These are phyloP conservation scores for Linum lewisii DNA, from an alignment of 345 rosid species.

Conservation along the genomic window DNA sequence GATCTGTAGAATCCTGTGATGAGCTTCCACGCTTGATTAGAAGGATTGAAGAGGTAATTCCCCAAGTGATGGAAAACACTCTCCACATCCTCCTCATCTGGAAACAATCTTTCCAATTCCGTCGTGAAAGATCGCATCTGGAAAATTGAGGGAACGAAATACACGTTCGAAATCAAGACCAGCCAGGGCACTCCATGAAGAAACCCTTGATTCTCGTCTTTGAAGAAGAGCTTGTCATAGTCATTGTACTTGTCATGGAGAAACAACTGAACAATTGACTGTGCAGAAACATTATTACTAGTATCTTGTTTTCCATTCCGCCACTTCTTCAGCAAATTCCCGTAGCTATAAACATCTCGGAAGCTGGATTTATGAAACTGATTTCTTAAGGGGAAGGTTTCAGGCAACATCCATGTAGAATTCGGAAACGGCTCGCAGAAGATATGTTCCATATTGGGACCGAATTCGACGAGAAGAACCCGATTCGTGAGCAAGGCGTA, in stretches of 20 bases:
- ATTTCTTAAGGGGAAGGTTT: neutral
- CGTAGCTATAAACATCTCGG: neutral
- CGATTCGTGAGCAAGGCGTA: constrained; percentile 1
- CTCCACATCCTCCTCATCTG: neutral
- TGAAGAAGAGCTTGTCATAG: neutral
- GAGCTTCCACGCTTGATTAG: constrained; percentile 2
- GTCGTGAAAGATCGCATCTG: neutral
- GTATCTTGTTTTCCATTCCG: too few species aligned
- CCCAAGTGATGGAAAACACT: constrained; percentile 6
- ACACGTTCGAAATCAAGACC: neutral
- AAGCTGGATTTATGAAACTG: neutral
- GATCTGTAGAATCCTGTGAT: neutral
- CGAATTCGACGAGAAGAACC: neutral
- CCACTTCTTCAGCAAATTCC: too few species aligned
- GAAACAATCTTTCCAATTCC: constrained; percentile 1
- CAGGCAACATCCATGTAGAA: neutral
- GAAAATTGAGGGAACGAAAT: neutral
- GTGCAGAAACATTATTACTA: neutral
- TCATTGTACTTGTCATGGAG: too few species aligned
- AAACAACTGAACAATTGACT: too few species aligned
- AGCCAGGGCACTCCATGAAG: neutral
- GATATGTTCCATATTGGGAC: neutral
- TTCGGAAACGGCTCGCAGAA: constrained; percentile 8
- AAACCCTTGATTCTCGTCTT: neutral
- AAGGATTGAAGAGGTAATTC: neutral